These are phyloP conservation scores for Nicotiana rustica DNA, from an alignment of 305 asterid species.

Conservation along the genomic window DNA sequence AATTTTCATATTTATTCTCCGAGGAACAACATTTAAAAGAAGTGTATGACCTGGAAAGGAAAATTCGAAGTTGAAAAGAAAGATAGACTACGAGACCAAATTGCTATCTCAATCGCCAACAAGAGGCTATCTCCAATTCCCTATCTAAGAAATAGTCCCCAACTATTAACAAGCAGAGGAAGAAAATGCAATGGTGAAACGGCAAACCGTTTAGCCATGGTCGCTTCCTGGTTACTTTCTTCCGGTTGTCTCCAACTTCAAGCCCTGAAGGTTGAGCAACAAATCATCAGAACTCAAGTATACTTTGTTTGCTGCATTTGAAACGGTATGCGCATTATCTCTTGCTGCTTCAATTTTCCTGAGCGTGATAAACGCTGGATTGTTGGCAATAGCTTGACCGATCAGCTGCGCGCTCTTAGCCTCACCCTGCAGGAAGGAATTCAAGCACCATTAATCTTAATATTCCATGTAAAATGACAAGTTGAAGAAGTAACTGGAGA, in stretches of 20 bases:
- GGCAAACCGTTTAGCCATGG: background rate
- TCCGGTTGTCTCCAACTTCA: conserved; percentile 38
- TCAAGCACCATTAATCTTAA: background rate
- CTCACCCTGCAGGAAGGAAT: conserved; percentile 73
- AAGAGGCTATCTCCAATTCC: background rate
- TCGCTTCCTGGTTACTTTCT: conserved; percentile 39
- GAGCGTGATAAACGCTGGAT: conserved; percentile 81
- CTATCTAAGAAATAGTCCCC: background rate
- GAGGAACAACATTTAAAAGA: background rate
- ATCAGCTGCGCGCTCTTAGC: conserved; percentile 92
- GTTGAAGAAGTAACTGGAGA: conserved; percentile 9
- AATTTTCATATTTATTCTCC: background rate
- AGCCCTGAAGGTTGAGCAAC: conserved; percentile 76
- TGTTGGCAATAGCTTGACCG: conserved; percentile 86
- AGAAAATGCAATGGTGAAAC: background rate
- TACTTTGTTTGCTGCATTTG: conserved; percentile 73
- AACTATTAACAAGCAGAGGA: background rate
- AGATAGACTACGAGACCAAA: background rate
- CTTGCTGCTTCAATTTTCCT: conserved; percentile 90
- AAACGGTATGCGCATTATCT: conserved; percentile 69
- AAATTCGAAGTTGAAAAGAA: background rate
- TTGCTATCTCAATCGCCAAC: background rate
- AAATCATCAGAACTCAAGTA: conserved; percentile 79
- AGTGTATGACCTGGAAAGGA: background rate
- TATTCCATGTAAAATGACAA: background rate